phyloP scores from a whole-genome alignment of 1,284 basidiomycete genomes.

The Stygiomarasmius scandens region DNA sequence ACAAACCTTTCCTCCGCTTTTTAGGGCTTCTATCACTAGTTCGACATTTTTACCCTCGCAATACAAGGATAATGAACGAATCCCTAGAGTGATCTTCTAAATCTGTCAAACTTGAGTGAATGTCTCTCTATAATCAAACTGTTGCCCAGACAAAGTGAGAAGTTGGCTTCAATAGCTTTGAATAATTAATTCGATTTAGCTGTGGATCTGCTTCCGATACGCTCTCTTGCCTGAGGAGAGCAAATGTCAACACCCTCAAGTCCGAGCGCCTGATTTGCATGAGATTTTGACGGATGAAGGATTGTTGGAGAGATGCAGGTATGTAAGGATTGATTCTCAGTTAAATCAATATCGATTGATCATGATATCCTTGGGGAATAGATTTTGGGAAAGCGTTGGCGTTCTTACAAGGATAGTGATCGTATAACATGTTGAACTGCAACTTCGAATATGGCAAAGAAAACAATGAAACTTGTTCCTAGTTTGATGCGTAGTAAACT shows the following conservation, averaged over 20 bases:
- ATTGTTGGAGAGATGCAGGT: conserved; percentile 33
- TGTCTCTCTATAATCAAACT: conserved; percentile 35
- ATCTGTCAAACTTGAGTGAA: too few species aligned
- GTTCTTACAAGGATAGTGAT: conserved; percentile 15
- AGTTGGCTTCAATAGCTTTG: conserved; percentile 5
- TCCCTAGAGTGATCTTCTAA: conserved; percentile 32
- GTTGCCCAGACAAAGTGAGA: conserved; percentile 34
- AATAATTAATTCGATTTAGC: conserved; percentile 25
- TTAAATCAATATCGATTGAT: background rate
- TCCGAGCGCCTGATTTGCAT: conserved; percentile 24
- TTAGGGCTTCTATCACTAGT: conserved; percentile 45
- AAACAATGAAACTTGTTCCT: too few species aligned
- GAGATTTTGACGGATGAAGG: conserved; percentile 25
- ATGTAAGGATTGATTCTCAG: conserved; percentile 12
- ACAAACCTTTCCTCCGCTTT: conserved; percentile 41
- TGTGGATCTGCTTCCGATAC: conserved; percentile 35
- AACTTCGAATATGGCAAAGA: too few species aligned
- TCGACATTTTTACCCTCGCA: conserved; percentile 48
- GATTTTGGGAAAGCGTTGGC: conserved; percentile 18
- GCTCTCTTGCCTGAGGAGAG: conserved; percentile 37
- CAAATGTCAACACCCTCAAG: conserved; percentile 32
- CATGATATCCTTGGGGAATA: background rate
- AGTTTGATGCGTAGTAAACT: too few species aligned
- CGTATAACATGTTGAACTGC: too few species aligned
- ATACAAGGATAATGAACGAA: conserved; percentile 42